phyloP scores from a whole-genome alignment of 352 stramenopile species.

The Peronospora destructor region DNA sequence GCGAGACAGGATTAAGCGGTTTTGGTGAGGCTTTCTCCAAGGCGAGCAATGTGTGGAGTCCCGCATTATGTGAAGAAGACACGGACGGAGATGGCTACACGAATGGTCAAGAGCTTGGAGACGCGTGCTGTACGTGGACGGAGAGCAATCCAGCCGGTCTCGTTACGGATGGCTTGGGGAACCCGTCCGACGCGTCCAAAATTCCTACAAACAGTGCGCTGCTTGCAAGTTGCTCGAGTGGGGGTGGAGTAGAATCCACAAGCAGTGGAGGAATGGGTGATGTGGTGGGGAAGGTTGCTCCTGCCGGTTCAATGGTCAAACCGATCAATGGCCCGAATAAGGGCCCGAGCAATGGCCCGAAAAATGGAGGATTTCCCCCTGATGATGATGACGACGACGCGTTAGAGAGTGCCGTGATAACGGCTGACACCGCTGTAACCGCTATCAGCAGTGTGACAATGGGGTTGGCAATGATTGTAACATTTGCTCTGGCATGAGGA shows the following conservation, averaged over 20 bases:
- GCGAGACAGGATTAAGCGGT: conserved; percentile 40
- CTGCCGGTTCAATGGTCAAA: conserved; percentile 10
- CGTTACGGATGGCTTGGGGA: conserved; percentile 52
- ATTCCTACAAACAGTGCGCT: conserved; percentile 46
- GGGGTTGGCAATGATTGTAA: conserved; percentile 7
- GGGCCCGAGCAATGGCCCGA: too few relatives aligned
- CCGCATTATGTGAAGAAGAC: conserved; percentile 52
- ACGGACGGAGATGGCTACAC: conserved; percentile 76
- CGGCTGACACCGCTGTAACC: conserved; percentile 7
- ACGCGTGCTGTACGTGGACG: conserved; percentile 79
- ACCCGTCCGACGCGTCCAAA: conserved; percentile 52
- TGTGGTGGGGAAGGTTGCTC: conserved; percentile 31
- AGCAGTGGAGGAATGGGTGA: conserved; percentile 24
- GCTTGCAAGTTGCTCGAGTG: conserved; percentile 35
- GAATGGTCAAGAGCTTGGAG: conserved; percentile 80
- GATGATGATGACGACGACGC: conserved; percentile 61
- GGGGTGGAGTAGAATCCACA: conserved; percentile 2
- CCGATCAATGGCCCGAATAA: too few relatives aligned
- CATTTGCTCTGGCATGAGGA: neutral
- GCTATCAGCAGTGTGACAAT: conserved; percentile 8
- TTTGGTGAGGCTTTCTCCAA: conserved; percentile 63
- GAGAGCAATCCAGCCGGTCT: conserved; percentile 33
- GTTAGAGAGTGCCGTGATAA: conserved; percentile 40
- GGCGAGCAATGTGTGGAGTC: conserved; percentile 41
- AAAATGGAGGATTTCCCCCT: conserved; percentile 16